Evolutionary conservation across 1,284 basidiomycete genomes (phyloP).

Genomic region (Apiotrichum domesticum): DNA sequence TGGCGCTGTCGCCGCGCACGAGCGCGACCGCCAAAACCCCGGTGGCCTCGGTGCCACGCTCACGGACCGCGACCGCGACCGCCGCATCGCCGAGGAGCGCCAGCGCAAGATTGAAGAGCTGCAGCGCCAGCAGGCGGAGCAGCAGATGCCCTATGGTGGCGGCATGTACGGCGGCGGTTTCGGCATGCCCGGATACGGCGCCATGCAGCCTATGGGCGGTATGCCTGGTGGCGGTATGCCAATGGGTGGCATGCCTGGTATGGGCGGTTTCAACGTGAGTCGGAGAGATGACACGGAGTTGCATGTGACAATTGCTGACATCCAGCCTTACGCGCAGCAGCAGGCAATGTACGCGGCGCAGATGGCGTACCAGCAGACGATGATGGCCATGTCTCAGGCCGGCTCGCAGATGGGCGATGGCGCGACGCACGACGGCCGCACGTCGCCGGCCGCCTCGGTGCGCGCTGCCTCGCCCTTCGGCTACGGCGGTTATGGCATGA

Average conservation of each 20-base stretch:
- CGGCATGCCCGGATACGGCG: constrained; percentile 13
- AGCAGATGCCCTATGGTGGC: background rate
- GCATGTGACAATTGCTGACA: background rate
- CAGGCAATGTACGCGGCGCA: constrained; percentile 81
- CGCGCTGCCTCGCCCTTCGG: constrained; percentile 8
- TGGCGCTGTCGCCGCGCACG: constrained; percentile 91
- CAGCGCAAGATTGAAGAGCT: constrained; percentile 86
- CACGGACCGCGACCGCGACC: constrained; percentile 90
- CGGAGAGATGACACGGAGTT: background rate
- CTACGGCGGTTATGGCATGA: constrained; percentile 10
- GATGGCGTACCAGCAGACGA: constrained; percentile 72
- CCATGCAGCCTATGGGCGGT: constrained; percentile 35
- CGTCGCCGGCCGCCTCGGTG: constrained; percentile 12
- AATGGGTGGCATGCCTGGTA: background rate
- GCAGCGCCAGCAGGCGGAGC: constrained; percentile 76
- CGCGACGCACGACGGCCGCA: constrained; percentile 8
- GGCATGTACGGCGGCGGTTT: constrained; percentile 23
- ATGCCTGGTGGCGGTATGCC: constrained; percentile 36
- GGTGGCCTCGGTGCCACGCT: constrained; percentile 90
- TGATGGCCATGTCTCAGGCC: constrained; percentile 76
- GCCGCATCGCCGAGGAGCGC: constrained; percentile 78
- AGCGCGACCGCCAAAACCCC: constrained; percentile 86
- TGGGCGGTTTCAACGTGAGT: constrained; percentile 41
- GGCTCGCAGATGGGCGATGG: constrained; percentile 63
- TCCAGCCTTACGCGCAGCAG: constrained; percentile 54